Conservation (phyloP, 495 filamentous ascomycete species). For the Penicillium canescens region DNA sequence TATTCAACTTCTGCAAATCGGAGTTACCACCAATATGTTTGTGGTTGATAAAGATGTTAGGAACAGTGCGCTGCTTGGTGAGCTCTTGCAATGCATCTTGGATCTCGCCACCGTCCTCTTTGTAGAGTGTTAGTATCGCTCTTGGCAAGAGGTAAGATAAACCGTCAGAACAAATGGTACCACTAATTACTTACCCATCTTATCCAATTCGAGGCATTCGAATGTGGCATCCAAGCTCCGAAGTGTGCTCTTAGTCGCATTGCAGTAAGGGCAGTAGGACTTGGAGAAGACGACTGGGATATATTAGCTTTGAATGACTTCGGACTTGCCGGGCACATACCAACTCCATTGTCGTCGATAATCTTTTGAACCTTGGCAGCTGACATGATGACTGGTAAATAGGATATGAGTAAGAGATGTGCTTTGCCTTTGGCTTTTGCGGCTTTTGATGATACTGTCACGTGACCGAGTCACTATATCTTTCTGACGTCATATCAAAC, state of each 20-base stretch:
- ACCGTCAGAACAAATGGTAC: neutral
- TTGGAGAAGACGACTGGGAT: conserved; percentile 78
- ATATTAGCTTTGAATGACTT: neutral
- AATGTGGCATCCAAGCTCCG: conserved; percentile 65
- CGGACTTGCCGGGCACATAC: neutral
- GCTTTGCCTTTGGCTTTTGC: too few relatives aligned
- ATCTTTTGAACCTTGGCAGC: neutral
- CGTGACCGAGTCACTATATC: too few relatives aligned
- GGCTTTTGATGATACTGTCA: too few relatives aligned
- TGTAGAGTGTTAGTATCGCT: conserved; percentile 32
- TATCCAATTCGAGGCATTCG: conserved; percentile 73
- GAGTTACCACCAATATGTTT: conserved; percentile 87
- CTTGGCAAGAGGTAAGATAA: conserved; percentile 47
- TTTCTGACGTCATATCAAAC: too few relatives aligned
- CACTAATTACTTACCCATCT: conserved; percentile 57
- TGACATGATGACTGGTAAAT: neutral
- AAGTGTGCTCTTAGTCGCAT: conserved; percentile 66
- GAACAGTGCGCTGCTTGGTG: conserved; percentile 71
- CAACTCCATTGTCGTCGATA: neutral
- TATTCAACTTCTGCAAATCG: conserved; percentile 59
- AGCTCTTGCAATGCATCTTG: conserved; percentile 72
- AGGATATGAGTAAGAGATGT: too few relatives aligned
- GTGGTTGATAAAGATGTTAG: conserved; percentile 78
- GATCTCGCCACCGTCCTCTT: conserved; percentile 69
- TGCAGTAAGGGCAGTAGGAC: conserved; percentile 83